phyloP scores from a whole-genome alignment of 768 basidiomycete species.

The Naganishia vaughanmartiniae region DNA sequence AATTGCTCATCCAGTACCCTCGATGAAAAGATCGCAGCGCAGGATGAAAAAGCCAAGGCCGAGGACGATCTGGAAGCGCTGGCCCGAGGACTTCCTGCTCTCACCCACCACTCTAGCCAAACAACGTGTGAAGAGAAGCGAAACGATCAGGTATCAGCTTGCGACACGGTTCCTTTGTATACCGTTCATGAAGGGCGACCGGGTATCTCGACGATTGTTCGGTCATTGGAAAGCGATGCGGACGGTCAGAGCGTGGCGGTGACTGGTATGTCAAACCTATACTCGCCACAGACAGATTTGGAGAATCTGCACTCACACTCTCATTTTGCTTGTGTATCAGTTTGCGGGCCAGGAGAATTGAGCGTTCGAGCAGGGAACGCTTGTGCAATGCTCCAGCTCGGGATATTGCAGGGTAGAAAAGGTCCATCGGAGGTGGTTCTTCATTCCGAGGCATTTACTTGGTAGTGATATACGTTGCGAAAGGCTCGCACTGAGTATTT shows the following conservation, averaged over 20 bases:
- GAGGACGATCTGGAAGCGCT: neutral
- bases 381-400: neutral
- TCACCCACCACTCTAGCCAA: neutral
- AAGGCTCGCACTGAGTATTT: neutral
- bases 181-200: neutral
- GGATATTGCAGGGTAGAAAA: conserved; percentile 1
- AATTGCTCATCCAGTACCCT: neutral
- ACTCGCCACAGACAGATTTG: too few species aligned
- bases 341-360: conserved; percentile 18
- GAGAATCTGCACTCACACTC: too few species aligned
- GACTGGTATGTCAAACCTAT: conserved; percentile 4
- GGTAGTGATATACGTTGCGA: neutral
- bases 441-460: conserved; percentile 19
- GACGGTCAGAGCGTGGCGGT: conserved; percentile 1
- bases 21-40: neutral
- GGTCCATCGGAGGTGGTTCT: conserved; percentile 4
- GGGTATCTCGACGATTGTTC: conserved; percentile 1
- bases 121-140: neutral
- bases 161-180: neutral
- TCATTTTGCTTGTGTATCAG: neutral
- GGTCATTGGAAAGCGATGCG: neutral
- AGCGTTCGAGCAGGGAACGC: conserved; percentile 8
- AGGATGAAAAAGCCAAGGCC: neutral
- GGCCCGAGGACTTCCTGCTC: neutral
- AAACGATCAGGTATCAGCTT: neutral